Evolutionary conservation across 768 basidiomycete genomes (phyloP).

Genomic region (Rubroboletus satanas): DNA sequence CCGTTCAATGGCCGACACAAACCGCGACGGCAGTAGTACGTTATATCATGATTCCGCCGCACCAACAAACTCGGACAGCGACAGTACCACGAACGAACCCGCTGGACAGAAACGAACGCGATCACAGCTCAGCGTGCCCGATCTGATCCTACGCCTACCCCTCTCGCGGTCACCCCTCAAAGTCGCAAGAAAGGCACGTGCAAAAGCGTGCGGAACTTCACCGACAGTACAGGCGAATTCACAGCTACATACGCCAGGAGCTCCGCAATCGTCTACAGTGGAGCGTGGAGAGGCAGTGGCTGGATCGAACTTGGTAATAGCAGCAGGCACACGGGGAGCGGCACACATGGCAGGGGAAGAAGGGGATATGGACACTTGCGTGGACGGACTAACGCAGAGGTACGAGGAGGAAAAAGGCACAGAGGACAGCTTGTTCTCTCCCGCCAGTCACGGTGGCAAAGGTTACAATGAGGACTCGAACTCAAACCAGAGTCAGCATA

Average conservation of each 20-base stretch:
- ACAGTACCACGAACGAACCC: neutral
- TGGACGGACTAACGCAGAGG: constrained; percentile 5
- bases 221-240: constrained; percentile 4
- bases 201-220: constrained; percentile 26
- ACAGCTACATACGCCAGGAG: neutral
- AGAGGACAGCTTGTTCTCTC: constrained; percentile 38
- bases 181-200: constrained; percentile 39
- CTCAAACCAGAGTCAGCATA: neutral
- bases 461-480: neutral
- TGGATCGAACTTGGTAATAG: neutral
- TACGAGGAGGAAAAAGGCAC: constrained; percentile 23
- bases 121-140: constrained; percentile 48
- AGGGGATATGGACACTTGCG: neutral
- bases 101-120: constrained; percentile 36
- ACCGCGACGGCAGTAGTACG: constrained; percentile 9
- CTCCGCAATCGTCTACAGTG: neutral
- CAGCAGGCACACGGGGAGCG: neutral
- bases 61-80: neutral
- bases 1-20: constrained; percentile 16
- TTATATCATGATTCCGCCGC: constrained; percentile 1
- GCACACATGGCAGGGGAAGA: neutral
- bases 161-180: constrained; percentile 50
- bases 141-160: constrained; percentile 44
- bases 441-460: neutral
- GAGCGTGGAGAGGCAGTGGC: neutral